phyloP scores from a whole-genome alignment of 768 basidiomycete genomes.

The Pulveroboletus sp. region DNA sequence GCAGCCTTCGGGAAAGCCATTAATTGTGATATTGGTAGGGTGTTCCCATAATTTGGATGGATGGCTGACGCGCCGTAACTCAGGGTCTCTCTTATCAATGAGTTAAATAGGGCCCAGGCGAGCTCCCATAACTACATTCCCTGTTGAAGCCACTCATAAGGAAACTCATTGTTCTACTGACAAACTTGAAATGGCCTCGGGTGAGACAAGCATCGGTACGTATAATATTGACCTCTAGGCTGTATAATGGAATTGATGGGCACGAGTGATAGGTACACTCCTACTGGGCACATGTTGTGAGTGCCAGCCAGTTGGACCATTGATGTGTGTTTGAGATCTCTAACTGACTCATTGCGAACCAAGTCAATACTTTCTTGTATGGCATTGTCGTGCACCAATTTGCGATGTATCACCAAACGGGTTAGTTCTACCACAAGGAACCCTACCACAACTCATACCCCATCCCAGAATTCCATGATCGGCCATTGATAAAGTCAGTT shows the following conservation, averaged over 20 bases:
- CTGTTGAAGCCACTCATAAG: background rate
- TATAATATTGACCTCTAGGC: background rate
- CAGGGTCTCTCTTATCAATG: too few relatives aligned
- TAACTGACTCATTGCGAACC: background rate
- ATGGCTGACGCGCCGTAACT: too few relatives aligned
- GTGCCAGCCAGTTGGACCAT: background rate
- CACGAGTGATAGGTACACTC: conserved; percentile 8
- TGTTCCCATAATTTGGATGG: too few relatives aligned
- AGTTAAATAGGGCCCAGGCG: too few relatives aligned
- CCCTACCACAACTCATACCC: background rate
- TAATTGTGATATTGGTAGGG: too few relatives aligned
- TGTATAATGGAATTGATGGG: background rate
- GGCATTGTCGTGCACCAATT: conserved; percentile 43
- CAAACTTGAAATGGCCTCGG: background rate
- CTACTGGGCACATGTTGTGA: conserved; percentile 5
- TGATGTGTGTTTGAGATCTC: background rate
- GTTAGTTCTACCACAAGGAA: background rate
- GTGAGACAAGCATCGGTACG: background rate
- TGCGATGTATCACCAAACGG: conserved; percentile 33
- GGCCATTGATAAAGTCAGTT: conserved; percentile 2
- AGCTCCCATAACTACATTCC: background rate
- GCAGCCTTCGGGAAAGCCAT: too few relatives aligned
- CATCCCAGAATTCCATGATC: conserved; percentile 6
- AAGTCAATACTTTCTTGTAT: conserved; percentile 30
- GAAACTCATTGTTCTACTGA: background rate